phyloP scores from a whole-genome alignment of 2,329 filamentous ascomycete species.

The Celoporthe dispersa region DNA sequence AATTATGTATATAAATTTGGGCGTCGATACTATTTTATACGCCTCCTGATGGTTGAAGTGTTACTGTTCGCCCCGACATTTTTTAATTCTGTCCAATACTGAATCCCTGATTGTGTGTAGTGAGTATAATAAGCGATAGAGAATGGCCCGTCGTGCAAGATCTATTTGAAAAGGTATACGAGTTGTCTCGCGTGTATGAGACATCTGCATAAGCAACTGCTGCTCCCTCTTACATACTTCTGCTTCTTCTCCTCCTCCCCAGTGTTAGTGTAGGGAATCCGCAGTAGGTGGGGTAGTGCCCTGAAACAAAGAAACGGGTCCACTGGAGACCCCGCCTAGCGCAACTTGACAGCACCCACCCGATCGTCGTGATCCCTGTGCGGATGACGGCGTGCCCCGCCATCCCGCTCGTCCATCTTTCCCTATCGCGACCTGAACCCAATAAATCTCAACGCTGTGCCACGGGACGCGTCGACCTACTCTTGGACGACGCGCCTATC shows the following conservation, averaged over 20 bases:
- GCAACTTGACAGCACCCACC: conserved; percentile 2
- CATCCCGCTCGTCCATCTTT: conserved; percentile 13
- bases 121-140: no score
- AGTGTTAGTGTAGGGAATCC: not conserved
- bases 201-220: not conserved
- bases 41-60: not conserved
- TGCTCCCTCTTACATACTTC: not conserved
- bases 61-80: not conserved
- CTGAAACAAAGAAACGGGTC: not conserved
- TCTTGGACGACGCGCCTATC: not conserved
- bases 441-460: not conserved
- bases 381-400: conserved; percentile 5
- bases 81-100: not conserved
- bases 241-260: not conserved
- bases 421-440: not conserved
- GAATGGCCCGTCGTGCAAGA: not conserved
- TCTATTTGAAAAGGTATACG: not conserved
- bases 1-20: not conserved
- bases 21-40: not conserved
- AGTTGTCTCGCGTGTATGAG: not conserved
- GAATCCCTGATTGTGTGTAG: not conserved
- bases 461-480: not conserved
- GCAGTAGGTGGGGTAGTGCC: not conserved
- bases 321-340: not conserved
- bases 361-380: conserved; percentile 3